Percentiles rank a stretch among this genome's conserved stretches.
Conservation (phyloP, 805 yeast genomes). For the Cyberlindnera veronae region DNA sequence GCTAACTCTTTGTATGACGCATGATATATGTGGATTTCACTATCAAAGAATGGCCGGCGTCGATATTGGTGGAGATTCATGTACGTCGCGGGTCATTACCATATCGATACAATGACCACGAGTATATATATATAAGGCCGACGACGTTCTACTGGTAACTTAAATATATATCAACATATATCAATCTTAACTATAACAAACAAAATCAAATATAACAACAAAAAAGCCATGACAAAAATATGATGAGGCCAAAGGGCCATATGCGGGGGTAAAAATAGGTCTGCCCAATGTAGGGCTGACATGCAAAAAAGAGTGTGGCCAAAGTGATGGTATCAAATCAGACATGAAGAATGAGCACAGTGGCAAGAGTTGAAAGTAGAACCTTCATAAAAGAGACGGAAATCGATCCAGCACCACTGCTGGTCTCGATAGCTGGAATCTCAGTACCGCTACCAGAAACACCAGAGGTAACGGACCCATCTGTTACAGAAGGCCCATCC, state of each 20-base stretch:
- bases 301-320: neutral
- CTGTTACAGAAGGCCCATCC: neutral
- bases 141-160: no score
- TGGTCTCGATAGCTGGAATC: constrained; percentile 7
- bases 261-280: no score
- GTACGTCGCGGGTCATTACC: no score
- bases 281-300: no score
- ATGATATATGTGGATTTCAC: no score
- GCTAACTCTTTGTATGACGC: no score
- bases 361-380: constrained; percentile 1
- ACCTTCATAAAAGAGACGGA: constrained; percentile 6
- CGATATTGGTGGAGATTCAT: no score
- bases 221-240: neutral
- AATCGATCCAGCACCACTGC: constrained; percentile 11
- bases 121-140: no score
- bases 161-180: no score
- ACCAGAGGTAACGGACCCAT: neutral
- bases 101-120: no score
- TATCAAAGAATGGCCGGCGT: no score
- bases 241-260: neutral
- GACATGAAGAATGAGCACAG: constrained; percentile 3
- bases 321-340: constrained; percentile 1
- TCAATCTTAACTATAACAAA: neutral
- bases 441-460: constrained; percentile 1
- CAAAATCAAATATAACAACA: neutral